These are phyloP conservation scores for Solanum habrochaites DNA, from an alignment of 257 asterid genomes.

Conservation along the genomic window DNA sequence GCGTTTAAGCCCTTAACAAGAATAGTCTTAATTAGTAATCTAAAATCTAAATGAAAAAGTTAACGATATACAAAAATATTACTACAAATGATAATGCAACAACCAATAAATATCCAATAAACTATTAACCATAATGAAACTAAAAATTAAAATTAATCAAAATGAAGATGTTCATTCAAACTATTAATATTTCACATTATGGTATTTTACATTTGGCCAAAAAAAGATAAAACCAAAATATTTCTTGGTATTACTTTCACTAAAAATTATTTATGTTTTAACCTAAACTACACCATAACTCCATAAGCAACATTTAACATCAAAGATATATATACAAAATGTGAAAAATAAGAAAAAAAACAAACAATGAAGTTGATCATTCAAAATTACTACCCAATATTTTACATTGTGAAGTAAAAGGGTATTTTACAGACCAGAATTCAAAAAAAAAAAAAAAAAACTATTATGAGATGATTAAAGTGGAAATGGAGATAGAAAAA, in stretches of 20 bases:
- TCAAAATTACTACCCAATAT: constrained; percentile 1
- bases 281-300: not conserved
- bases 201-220: not conserved
- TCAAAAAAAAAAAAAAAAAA: not conserved
- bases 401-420: not conserved
- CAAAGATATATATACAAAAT: not conserved
- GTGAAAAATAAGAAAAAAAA: not conserved
- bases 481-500: not conserved
- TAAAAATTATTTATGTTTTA: not conserved
- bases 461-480: not conserved
- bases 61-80: not conserved
- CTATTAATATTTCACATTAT: not conserved
- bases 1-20: not conserved
- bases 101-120: not conserved
- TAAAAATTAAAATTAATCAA: not conserved
- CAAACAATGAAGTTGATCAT: not conserved
- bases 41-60: not conserved
- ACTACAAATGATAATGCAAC: not conserved
- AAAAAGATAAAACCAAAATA: not conserved
- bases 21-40: not conserved
- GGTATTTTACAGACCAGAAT: not conserved
- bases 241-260: not conserved
- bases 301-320: not conserved
- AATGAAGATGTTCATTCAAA: not conserved
- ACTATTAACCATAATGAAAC: not conserved